A percentile compares a stretch with the other conserved stretches of the same genome.
Evolutionary conservation across 139 green algal species (phyloP).

Genomic region (Chlorella ohadii): DNA sequence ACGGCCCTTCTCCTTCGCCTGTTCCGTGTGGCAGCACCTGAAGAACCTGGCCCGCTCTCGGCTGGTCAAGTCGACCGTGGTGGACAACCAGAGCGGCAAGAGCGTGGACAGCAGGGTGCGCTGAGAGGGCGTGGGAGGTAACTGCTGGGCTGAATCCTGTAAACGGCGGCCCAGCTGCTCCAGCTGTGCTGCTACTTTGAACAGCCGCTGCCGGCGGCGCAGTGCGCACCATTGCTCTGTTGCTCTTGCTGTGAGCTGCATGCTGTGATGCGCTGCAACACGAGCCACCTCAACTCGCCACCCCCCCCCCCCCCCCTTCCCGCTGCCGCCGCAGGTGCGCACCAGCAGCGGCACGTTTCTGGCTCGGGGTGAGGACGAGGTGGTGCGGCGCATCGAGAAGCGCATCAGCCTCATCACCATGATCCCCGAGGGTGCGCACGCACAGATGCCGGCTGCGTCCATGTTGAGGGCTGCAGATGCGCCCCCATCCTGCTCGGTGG

Average conservation of each 20-base stretch:
- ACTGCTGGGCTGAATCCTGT: too few relatives aligned
- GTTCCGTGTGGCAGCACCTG: slow-evolving; percentile 33
- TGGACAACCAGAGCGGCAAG: slow-evolving; percentile 63
- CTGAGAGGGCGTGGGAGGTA: too few relatives aligned
- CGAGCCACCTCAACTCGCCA: too few relatives aligned
- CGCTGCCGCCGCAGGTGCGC: not conserved
- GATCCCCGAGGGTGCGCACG: slow-evolving; percentile 54
- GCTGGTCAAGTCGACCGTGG: slow-evolving; percentile 61
- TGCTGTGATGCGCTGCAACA: too few relatives aligned
- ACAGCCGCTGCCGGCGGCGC: too few relatives aligned
- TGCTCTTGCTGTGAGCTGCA: too few relatives aligned
- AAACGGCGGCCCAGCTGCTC: too few relatives aligned
- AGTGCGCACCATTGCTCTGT: too few relatives aligned
- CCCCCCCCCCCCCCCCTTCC: too few relatives aligned
- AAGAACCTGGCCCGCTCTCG: slow-evolving; percentile 37
- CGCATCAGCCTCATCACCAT: slow-evolving; percentile 67
- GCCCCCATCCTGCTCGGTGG: not conserved
- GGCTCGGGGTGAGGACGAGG: slow-evolving; percentile 55
- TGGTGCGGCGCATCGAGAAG: slow-evolving; percentile 72
- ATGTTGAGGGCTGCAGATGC: too few relatives aligned
- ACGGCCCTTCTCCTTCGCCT: too few relatives aligned
- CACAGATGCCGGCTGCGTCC: not conserved
- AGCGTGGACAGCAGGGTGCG: slow-evolving; percentile 54
- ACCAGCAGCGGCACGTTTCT: slow-evolving; percentile 67
- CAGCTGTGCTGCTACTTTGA: too few relatives aligned